A percentile compares a stretch with the other conserved stretches of the same genome.
Conservation (phyloP, 2,329 filamentous ascomycete genomes). For the Penicillium nordicum region DNA sequence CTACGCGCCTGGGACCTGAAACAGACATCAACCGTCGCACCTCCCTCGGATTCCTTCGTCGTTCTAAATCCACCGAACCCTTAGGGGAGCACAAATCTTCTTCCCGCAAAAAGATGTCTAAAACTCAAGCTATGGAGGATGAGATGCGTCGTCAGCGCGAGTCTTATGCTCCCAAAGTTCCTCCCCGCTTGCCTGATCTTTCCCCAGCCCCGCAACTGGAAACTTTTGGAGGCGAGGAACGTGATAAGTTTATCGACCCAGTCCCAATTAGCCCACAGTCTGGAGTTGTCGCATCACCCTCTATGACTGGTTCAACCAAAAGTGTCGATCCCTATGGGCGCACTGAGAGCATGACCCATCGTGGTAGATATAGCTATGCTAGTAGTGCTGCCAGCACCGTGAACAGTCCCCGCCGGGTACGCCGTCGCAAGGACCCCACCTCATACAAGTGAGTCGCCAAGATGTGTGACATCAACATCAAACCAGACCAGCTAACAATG, state of each 20-base stretch:
- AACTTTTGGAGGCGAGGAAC: conserved; percentile 60
- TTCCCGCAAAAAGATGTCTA: conserved; percentile 39
- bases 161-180: conserved; percentile 53
- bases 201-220: conserved; percentile 50
- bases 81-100: conserved; percentile 52
- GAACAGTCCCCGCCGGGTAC: conserved; percentile 86
- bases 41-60: conserved; percentile 60
- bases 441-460: conserved; percentile 85
- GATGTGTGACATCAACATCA: not conserved
- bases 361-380: conserved; percentile 93
- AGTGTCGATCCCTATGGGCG: conserved; percentile 71
- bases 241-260: conserved; percentile 61
- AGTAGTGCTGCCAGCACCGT: conserved; percentile 86
- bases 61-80: conserved; percentile 63
- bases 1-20: conserved; percentile 9
- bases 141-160: conserved; percentile 55
- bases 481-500: not conserved
- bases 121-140: conserved; percentile 46
- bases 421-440: conserved; percentile 93
- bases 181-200: conserved; percentile 54
- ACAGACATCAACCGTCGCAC: conserved; percentile 42
- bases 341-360: conserved; percentile 93
- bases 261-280: conserved; percentile 30
- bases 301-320: conserved; percentile 23
- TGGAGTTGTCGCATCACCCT: conserved; percentile 22